A percentile compares a stretch with the other conserved stretches of the same genome.
Conservation (phyloP, 352 stramenopile species). For the Globisporangium middletonii region DNA sequence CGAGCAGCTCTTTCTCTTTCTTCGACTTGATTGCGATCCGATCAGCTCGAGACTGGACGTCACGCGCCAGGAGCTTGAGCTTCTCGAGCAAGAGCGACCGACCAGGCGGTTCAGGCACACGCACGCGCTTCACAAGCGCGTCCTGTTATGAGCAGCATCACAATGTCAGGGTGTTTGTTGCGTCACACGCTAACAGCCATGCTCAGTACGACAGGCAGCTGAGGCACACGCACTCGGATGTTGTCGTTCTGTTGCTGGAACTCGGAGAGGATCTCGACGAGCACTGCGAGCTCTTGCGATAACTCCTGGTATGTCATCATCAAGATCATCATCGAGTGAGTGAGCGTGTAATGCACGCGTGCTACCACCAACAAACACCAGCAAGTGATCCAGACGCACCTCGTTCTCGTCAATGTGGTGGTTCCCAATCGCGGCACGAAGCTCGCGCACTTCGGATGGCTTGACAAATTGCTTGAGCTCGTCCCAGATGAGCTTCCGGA, state of each 20-base stretch:
- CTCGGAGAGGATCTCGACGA: conserved; percentile 72
- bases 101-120: conserved; percentile 55
- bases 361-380: neutral
- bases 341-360: neutral
- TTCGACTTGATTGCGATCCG: conserved; percentile 17
- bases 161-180: neutral
- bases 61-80: conserved; percentile 52
- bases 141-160: conserved; percentile 26
- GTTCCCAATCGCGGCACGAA: conserved; percentile 52
- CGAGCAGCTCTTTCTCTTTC: conserved; percentile 51
- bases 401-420: conserved; percentile 64
- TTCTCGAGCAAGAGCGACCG: conserved; percentile 65
- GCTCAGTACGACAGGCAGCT: neutral
- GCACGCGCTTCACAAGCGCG: conserved; percentile 37
- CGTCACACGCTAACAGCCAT: neutral
- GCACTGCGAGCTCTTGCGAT: conserved; percentile 40
- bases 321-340: neutral
- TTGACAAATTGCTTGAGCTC: conserved; percentile 49
- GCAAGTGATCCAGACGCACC: conserved; percentile 14
- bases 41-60: conserved; percentile 19
- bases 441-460: conserved; percentile 52
- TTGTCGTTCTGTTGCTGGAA: conserved; percentile 76
- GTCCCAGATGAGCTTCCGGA: conserved; percentile 72
- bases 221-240: conserved; percentile 40
- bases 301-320: conserved; percentile 27